phyloP scores from a whole-genome alignment of 305 asterid genomes.

The Fraxinus velutina region DNA sequence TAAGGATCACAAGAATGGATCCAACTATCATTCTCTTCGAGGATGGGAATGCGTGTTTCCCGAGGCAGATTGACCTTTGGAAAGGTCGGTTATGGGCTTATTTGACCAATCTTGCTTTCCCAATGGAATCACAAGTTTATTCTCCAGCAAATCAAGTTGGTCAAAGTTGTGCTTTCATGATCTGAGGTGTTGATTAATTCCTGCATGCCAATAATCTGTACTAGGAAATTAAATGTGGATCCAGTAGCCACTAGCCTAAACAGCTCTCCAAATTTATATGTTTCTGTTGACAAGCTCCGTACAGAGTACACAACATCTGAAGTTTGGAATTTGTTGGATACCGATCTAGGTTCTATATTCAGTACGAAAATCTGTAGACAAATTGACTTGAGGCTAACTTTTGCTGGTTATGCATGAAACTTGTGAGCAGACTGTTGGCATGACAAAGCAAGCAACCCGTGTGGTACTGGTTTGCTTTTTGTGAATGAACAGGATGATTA shows the following conservation, averaged over 20 bases:
- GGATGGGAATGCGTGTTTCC: background rate
- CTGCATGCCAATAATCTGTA: background rate
- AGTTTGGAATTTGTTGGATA: background rate
- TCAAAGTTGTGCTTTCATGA: background rate
- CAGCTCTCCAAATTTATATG: background rate
- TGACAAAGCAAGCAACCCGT: background rate
- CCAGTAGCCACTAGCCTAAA: background rate
- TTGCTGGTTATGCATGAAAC: background rate
- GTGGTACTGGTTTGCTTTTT: background rate
- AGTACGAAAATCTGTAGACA: background rate
- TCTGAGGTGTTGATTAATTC: background rate
- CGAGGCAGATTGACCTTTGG: background rate
- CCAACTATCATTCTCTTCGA: background rate
- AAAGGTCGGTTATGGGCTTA: background rate
- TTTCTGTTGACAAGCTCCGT: background rate
- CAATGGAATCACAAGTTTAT: background rate
- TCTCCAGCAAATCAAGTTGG: background rate
- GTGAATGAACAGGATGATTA: background rate
- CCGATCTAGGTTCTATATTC: background rate
- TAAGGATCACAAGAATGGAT: background rate
- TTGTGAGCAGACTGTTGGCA: background rate
- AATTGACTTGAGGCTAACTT: background rate
- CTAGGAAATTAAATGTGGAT: background rate
- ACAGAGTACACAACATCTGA: background rate
- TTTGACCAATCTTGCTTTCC: background rate